phyloP scores from a whole-genome alignment of 208 protist genomes.

The Balamuthia mandrillaris region DNA sequence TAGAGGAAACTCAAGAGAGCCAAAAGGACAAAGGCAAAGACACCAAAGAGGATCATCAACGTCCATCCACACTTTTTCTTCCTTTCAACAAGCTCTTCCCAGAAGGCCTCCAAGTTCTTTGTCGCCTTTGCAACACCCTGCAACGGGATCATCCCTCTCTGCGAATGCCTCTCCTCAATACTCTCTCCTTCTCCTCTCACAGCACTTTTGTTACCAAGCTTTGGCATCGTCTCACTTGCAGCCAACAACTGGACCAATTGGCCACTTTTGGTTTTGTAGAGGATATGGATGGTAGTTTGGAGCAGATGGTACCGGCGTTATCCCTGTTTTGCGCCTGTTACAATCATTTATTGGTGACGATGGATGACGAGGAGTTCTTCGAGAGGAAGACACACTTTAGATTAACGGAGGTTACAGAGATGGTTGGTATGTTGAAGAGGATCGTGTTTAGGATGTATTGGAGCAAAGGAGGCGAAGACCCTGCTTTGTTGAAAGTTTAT shows the following conservation, averaged over 20 bases:
- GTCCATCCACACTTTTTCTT: too few relatives aligned
- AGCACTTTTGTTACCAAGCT: neutral
- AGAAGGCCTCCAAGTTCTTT: neutral
- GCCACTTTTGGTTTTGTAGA: neutral
- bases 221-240: neutral
- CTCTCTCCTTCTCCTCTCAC: too few relatives aligned
- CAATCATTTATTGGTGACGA: neutral
- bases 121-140: neutral
- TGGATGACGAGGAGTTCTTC: slow-evolving; percentile 29
- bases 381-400: neutral
- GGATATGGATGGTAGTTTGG: neutral
- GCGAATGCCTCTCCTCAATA: neutral
- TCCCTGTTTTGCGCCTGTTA: slow-evolving; percentile 3
- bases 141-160: neutral
- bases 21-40: too few relatives aligned
- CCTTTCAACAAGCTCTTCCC: too few relatives aligned
- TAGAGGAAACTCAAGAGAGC: too few relatives aligned
- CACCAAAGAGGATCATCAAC: too few relatives aligned
- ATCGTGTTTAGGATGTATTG: slow-evolving; percentile 10
- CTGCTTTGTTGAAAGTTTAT: neutral
- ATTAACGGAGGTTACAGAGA: neutral
- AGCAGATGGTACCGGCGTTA: neutral
- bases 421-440: neutral
- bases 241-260: too few relatives aligned
- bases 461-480: neutral